Evolutionary conservation across 352 stramenopile genomes (phyloP).

Genomic region (Pythium periplocum): DNA sequence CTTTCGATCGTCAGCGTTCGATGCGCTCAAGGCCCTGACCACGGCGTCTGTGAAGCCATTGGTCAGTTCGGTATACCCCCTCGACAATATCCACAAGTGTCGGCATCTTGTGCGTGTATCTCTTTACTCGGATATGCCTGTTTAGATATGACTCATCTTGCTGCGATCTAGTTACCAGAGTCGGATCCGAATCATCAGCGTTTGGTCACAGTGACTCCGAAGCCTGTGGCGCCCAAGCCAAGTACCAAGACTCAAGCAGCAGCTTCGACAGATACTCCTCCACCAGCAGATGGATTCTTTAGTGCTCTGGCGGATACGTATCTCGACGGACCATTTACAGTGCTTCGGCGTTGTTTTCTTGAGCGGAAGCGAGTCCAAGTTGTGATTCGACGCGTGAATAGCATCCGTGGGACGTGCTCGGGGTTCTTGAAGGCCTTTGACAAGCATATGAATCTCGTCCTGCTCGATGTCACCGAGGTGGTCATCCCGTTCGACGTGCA

Average conservation of each 20-base stretch:
- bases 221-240: conserved; percentile 9
- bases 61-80: conserved; percentile 25
- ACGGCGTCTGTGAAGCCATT: conserved; percentile 10
- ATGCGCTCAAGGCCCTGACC: conserved; percentile 45
- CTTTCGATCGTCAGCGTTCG: conserved; percentile 44
- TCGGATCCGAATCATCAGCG: conserved; percentile 49
- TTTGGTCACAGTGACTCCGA: conserved; percentile 26
- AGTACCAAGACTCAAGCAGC: too few species aligned
- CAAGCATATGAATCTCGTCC: conserved; percentile 93
- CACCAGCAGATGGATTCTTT: conserved; percentile 5
- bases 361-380: conserved; percentile 75
- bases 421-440: conserved; percentile 93
- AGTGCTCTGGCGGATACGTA: conserved; percentile 44
- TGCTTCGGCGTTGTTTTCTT: conserved; percentile 80
- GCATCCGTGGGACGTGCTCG: conserved; percentile 85
- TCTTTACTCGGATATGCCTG: not conserved
- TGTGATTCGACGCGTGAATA: conserved; percentile 88
- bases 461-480: conserved; percentile 86
- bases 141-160: not conserved
- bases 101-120: conserved; percentile 41
- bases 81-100: conserved; percentile 90
- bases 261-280: too few species aligned
- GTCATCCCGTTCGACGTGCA: conserved; percentile 40
- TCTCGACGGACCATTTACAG: conserved; percentile 76
- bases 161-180: conserved; percentile 44